Evolutionary conservation across 805 yeast genomes (phyloP), one percentile per base, ranked within the genome.

Genomic region (Lipomyces mesembrius): DNA sequence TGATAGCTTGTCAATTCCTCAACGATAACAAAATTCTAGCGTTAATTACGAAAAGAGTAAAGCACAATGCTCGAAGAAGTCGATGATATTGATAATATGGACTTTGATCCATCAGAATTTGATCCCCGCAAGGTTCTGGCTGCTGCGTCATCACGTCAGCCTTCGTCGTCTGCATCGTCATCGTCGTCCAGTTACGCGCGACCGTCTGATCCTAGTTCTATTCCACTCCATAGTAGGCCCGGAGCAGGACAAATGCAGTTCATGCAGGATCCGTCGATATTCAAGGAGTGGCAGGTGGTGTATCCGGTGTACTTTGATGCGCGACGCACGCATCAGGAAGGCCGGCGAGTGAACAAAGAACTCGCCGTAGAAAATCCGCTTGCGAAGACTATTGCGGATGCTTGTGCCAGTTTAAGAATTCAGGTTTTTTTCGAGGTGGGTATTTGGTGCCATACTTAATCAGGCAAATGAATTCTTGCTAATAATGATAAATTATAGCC

Each of bases 241-340:
- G 75, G 74, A 52, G 69, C 75, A 55, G 78, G 76, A 60, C 75
- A 72, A 22, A 74, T 73, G 35, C 57, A 55, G 29, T 59, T 66
- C 60, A 67, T 59, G 43, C 89, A 70, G 77, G 86, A 63, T 84
- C 85, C 68, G 88, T 88, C 67, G 71, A 77, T 51, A 75, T 82
- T 92, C 72, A 87, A 86, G 75, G 78, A 81, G 61, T 86, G 92
- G 82, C 94, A 90, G 77, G 76, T 90, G 56, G 72, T 94, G 39
- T 95, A 95, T 76, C 99, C 99, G 37, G 89, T 97, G 74, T 94
- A 95, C 79, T 95, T 94, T 77, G 98, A 94, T 79, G 83, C 80
- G 62, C 84, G 84, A 69, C 83, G 97, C 77, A 82, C 92, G 3
- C 90, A 87, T 73, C 82, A 83, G 62, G 86, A 93, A 76, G 98